A percentile compares a stretch with the other conserved stretches of the same genome.
phyloP scores from a whole-genome alignment of 495 filamentous ascomycete species.

The Bacidia rubella region DNA sequence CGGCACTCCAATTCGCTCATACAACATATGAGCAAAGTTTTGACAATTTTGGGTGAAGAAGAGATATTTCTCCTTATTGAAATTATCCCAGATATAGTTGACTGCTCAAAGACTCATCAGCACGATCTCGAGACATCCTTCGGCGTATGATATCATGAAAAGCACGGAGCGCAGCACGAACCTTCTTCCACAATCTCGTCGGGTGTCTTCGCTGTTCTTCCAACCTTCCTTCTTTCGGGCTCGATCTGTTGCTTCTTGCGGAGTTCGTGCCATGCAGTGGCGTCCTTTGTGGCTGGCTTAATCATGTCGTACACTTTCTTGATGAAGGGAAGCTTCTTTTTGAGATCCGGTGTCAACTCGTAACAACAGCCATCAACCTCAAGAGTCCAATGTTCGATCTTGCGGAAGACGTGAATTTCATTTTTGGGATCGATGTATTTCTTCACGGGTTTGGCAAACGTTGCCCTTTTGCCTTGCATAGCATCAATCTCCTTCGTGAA shows the following conservation, averaged over 20 bases:
- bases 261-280: slow-evolving; percentile 1
- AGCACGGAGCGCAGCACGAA: background rate
- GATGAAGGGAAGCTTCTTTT: slow-evolving; percentile 4
- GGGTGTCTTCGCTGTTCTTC: slow-evolving; percentile 1
- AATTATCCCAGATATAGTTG: no score
- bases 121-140: background rate
- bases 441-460: background rate
- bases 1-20: background rate
- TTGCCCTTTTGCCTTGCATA: background rate
- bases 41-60: slow-evolving; percentile 4
- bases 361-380: background rate
- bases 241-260: background rate
- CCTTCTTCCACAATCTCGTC: slow-evolving; percentile 1
- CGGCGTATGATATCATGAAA: background rate
- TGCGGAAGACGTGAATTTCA: slow-evolving; percentile 1
- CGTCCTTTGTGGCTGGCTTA: background rate
- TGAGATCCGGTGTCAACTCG: background rate
- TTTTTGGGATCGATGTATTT: background rate
- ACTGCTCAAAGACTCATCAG: no score
- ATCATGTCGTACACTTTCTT: background rate
- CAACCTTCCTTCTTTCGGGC: background rate
- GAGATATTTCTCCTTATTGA: no score
- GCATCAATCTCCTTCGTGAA: background rate
- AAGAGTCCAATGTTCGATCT: slow-evolving; percentile 6
- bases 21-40: slow-evolving; percentile 3